Conservation (phyloP, 768 basidiomycete species). For the Kwoniella europaea region DNA sequence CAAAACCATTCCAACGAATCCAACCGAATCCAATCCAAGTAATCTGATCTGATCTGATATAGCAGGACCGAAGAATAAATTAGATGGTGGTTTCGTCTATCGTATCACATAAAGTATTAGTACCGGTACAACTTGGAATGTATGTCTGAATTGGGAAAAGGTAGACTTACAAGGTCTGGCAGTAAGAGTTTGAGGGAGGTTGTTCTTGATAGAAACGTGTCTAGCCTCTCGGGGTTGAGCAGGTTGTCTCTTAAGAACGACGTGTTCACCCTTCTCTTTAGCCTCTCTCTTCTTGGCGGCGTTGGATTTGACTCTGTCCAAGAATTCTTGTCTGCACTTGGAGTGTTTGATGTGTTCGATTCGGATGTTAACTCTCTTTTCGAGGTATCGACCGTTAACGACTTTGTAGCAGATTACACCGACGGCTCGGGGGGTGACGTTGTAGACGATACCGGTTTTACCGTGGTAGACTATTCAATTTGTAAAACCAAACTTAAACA, state of each 20-base stretch:
- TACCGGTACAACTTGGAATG: background rate
- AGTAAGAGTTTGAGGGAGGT: conserved; percentile 88
- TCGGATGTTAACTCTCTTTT: conserved; percentile 98
- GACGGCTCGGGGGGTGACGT: conserved; percentile 91
- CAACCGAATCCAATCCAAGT: background rate
- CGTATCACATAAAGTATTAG: background rate
- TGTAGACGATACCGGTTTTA: conserved; percentile 97
- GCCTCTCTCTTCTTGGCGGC: conserved; percentile 80
- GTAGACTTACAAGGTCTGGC: conserved; percentile 69
- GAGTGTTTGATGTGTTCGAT: conserved; percentile 96
- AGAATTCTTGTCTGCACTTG: conserved; percentile 95
- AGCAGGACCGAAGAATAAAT: conserved; percentile 38
- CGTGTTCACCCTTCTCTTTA: conserved; percentile 88
- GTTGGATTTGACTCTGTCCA: conserved; percentile 93
- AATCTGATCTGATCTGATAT: conserved; percentile 10
- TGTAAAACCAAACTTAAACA: background rate
- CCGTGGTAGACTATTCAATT: conserved; percentile 62
- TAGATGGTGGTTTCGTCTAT: conserved; percentile 91
- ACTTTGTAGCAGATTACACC: conserved; percentile 98
- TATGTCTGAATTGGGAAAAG: background rate
- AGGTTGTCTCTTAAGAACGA: conserved; percentile 84
- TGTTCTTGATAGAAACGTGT: conserved; percentile 73
- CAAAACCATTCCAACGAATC: conserved; percentile 32
- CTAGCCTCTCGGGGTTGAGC: conserved; percentile 77
- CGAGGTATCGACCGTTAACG: conserved; percentile 97